Base-by-base conservation (phyloP, 192 early-diverging fungal genomes). In the Umbelopsis vinacea region DNA sequence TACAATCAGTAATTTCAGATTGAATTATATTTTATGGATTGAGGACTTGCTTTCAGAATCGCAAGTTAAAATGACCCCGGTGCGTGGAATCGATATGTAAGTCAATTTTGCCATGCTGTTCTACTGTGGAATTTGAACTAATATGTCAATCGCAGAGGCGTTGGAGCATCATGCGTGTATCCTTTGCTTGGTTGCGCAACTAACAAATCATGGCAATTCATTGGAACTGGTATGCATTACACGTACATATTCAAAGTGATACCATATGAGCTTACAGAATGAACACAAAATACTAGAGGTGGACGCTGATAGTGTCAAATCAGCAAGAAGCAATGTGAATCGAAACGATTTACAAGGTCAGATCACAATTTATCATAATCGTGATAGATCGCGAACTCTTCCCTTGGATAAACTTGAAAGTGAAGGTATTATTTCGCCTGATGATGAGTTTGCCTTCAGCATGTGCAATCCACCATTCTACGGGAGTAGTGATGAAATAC, bases 401-500 rank as follows among this genome's bases (percentile, higher is more conserved):
- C 29, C 76, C 2, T 60, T 73, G 29, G 26, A 73, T 21, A 6
- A 82, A 12, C 57, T 63, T 37, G 57, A 63, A 4, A 29, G 23
- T 76, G 67, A 76, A 76, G 46, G 71, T 70, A 6, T 19, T 68
- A 17, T 73, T 29, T 0, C 70, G 72, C 12, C 80, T 76, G 7
- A 48, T 80, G 14, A n/a, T 66, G 80, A 76, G 4, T 86, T 88
- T 69, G 66, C 83, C 26, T 96, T 97, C 68, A 87, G 86, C 46
- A 94, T 97, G 92, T 96, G 94, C 76, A 97, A 97, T 71, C 96
- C 95, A 38, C 96, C 96, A 38, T 97, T 96, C 72, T 97, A 93
- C 70, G 81, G 71, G 11, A 85, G 80, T 70, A 69, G 72, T 7
- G 79, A 82, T 22, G 90, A 95, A 45, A 86, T 90, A 12, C 69